Percentiles rank a stretch among this genome's conserved stretches.
These are phyloP conservation scores for Auricularia heimuer DNA, from an alignment of 768 basidiomycete species.

Conservation along the genomic window DNA sequence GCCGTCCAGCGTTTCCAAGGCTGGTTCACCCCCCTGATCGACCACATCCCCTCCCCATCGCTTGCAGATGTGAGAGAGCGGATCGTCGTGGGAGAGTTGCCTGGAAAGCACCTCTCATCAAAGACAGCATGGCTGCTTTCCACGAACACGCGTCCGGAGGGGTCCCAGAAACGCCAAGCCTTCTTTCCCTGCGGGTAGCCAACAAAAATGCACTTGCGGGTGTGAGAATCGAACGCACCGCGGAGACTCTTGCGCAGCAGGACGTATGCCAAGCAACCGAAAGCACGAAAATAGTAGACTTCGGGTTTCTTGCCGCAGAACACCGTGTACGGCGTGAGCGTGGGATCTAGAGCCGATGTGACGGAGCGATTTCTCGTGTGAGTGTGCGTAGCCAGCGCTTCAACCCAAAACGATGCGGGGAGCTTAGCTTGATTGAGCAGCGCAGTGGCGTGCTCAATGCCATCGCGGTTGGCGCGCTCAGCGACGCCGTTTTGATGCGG, in stretches of 20 bases:
- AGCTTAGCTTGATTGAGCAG: background rate
- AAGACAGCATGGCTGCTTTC: slow-evolving; percentile 23
- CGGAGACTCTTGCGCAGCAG: slow-evolving; percentile 9
- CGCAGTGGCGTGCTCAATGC: background rate
- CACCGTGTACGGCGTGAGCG: slow-evolving; percentile 16
- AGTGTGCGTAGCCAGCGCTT: background rate
- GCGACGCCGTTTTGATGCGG: slow-evolving; percentile 3
- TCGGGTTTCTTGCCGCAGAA: slow-evolving; percentile 10
- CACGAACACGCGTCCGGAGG: slow-evolving; percentile 18
- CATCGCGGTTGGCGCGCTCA: slow-evolving; percentile 1
- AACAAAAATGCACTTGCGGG: slow-evolving; percentile 27
- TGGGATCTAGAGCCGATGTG: background rate
- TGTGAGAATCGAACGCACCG: slow-evolving; percentile 18
- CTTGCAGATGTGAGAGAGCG: background rate
- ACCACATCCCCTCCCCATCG: background rate
- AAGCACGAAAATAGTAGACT: slow-evolving; percentile 12
- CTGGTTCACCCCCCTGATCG: background rate
- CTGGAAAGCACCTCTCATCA: slow-evolving; percentile 23
- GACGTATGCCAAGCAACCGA: slow-evolving; percentile 15
- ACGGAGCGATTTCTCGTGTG: background rate
- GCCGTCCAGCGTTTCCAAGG: background rate
- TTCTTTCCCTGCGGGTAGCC: slow-evolving; percentile 26
- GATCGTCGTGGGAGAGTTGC: background rate
- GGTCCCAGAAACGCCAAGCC: slow-evolving; percentile 26
- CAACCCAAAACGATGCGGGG: background rate